A percentile compares a stretch with the other conserved stretches of the same genome.
These are phyloP conservation scores for Exophiala sideris DNA, from an alignment of 2,329 filamentous ascomycete species.

Conservation along the genomic window DNA sequence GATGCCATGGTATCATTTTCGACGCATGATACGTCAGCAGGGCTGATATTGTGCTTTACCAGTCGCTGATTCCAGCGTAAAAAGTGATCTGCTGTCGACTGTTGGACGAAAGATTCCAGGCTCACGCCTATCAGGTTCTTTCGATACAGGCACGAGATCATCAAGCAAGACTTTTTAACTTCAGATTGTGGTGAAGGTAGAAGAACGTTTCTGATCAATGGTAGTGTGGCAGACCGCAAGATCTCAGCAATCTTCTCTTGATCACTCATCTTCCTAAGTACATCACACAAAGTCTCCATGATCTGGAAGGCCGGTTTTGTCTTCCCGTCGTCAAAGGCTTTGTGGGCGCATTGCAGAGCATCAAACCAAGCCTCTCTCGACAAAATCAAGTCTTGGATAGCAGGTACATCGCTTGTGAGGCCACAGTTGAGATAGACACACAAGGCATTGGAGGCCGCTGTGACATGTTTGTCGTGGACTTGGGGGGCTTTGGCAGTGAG, in stretches of 20 bases:
- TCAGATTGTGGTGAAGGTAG: conserved; percentile 19
- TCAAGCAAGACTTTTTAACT: conserved; percentile 26
- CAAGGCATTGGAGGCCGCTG: conserved; percentile 43
- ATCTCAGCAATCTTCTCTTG: conserved; percentile 4
- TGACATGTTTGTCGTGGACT: conserved; percentile 39
- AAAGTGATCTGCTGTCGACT: conserved; percentile 6
- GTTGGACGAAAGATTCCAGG: conserved; percentile 7
- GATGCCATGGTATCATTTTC: conserved; percentile 7
- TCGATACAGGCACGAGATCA: conserved; percentile 22
- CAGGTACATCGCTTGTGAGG: conserved; percentile 31
- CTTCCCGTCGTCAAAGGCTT: conserved; percentile 41
- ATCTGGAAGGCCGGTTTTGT: conserved; percentile 46
- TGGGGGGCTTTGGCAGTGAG: conserved; percentile 40
- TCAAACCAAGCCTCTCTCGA: conserved; percentile 39
- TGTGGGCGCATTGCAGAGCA: conserved; percentile 40
- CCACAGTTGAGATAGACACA: conserved; percentile 43
- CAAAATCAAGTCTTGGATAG: conserved; percentile 34
- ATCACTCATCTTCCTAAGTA: conserved; percentile 32
- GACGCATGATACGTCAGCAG: conserved; percentile 4
- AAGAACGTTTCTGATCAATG: conserved; percentile 20
- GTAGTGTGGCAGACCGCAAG: conserved; percentile 10
- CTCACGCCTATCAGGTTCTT: conserved; percentile 14
- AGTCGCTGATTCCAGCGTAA: conserved; percentile 13
- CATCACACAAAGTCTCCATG: conserved; percentile 35
- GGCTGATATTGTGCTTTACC: conserved; percentile 10